Percentiles rank a stretch among this genome's conserved stretches.
These are phyloP conservation scores for Didymellaceae sp. DNA, from an alignment of 2,329 filamentous ascomycete species.

Conservation along the genomic window DNA sequence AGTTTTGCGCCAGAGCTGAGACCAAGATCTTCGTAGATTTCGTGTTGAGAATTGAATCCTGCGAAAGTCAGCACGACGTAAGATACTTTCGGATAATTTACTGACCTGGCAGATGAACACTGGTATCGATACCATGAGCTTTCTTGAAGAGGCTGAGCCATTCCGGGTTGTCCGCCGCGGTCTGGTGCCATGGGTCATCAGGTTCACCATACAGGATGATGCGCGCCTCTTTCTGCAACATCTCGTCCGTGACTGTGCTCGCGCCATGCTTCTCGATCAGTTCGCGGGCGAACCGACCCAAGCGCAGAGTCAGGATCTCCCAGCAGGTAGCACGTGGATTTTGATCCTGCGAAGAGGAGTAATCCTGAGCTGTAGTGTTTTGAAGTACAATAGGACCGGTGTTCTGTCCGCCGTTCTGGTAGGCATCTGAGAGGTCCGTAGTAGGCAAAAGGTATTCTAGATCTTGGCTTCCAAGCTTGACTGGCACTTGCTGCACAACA, in stretches of 20 bases:
- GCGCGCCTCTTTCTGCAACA: constrained; percentile 57
- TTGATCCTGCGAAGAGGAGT: constrained; percentile 13
- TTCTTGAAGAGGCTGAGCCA: constrained; percentile 59
- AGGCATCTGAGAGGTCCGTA: constrained; percentile 23
- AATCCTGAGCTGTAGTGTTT: constrained; percentile 25
- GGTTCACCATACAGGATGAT: constrained; percentile 54
- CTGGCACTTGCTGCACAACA: constrained; percentile 22
- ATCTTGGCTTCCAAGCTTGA: constrained; percentile 26
- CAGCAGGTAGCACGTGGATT: constrained; percentile 53
- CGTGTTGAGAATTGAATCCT: constrained; percentile 27
- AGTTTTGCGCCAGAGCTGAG: constrained; percentile 28
- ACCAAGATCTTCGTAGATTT: constrained; percentile 46
- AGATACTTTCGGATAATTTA: neutral
- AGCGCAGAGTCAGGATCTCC: constrained; percentile 56
- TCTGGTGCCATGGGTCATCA: constrained; percentile 58
- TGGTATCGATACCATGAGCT: constrained; percentile 51
- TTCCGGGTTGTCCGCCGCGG: constrained; percentile 50
- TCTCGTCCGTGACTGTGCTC: constrained; percentile 53
- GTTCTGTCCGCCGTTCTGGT: constrained; percentile 21
- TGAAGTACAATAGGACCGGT: constrained; percentile 26
- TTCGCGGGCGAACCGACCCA: constrained; percentile 55
- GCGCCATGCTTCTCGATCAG: constrained; percentile 46
- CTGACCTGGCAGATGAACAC: constrained; percentile 18
- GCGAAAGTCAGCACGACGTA: neutral
- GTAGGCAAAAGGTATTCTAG: constrained; percentile 40